phyloP scores from a whole-genome alignment of 176 grass and related monocot genomes.

The Themeda triandra region DNA sequence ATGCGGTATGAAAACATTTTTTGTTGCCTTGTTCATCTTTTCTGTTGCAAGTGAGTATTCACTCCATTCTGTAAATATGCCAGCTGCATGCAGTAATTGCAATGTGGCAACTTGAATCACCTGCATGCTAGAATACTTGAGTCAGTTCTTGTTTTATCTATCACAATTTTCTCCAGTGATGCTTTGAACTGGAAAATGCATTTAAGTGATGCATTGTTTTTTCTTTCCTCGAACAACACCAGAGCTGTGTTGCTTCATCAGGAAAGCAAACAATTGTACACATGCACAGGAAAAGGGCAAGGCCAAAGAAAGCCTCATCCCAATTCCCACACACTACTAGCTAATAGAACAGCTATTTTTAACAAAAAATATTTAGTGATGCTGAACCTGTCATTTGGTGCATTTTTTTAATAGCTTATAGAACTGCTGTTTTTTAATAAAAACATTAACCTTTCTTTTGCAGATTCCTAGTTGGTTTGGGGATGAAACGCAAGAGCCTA shows the following conservation, averaged over 20 bases:
- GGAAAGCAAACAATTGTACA: neutral
- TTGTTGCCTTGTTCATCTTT: constrained; percentile 1
- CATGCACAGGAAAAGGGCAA: neutral
- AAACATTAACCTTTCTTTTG: neutral
- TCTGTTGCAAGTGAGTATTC: neutral
- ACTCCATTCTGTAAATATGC: constrained; percentile 2
- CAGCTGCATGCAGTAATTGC: neutral
- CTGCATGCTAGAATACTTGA: neutral
- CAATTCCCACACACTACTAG: neutral
- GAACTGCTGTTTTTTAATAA: neutral
- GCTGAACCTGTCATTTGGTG: neutral
- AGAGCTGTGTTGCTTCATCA: neutral
- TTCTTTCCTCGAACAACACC: neutral
- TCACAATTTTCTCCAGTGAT: neutral
- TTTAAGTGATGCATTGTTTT: neutral
- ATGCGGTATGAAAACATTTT: constrained; percentile 3
- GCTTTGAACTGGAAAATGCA: neutral
- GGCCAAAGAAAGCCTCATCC: neutral
- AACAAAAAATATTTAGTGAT: neutral
- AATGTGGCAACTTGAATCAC: neutral
- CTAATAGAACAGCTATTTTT: neutral
- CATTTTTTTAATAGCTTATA: neutral
- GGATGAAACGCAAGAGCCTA: constrained; percentile 51
- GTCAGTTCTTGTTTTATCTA: neutral
- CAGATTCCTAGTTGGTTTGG: constrained; percentile 93